Evolutionary conservation across 1,139 yeast species (phyloP).

Genomic region (Kurtzmaniella quercitrusa): DNA sequence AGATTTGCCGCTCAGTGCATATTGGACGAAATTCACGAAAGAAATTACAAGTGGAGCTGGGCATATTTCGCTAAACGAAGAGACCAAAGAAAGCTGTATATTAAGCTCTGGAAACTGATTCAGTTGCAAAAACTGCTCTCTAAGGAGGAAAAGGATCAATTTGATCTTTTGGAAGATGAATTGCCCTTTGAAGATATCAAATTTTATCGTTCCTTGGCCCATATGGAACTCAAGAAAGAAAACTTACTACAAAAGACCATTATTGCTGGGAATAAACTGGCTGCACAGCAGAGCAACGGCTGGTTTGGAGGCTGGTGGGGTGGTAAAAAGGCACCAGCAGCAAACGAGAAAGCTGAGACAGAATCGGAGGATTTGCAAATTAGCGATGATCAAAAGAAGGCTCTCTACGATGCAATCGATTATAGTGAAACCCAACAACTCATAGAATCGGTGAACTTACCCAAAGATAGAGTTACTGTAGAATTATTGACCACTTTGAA

Average conservation of each 20-base stretch:
- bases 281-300: constrained; percentile 22
- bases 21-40: constrained; percentile 73
- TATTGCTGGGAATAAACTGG: constrained; percentile 6
- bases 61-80: constrained; percentile 67
- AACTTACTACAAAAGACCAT: constrained; percentile 15
- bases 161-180: constrained; percentile 53
- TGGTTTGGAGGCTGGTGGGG: constrained; percentile 45
- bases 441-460: constrained; percentile 55
- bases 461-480: constrained; percentile 66
- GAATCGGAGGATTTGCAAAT: constrained; percentile 41
- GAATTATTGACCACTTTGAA: constrained; percentile 66
- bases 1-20: constrained; percentile 73
- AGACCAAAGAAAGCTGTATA: constrained; percentile 66
- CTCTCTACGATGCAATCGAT: constrained; percentile 89
- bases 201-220: constrained; percentile 79
- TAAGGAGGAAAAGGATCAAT: constrained; percentile 31
- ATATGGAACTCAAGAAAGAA: constrained; percentile 59
- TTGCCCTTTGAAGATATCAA: constrained; percentile 75
- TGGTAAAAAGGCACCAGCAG: constrained; percentile 1
- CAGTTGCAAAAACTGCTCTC: constrained; percentile 33
- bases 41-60: constrained; percentile 86
- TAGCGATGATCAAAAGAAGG: constrained; percentile 68
- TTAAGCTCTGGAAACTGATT: constrained; percentile 59
- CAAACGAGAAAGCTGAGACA: constrained; percentile 14
- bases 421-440: constrained; percentile 67